phyloP scores from a whole-genome alignment of 148 eudicot genomes.

The Vaccinium macrocarpon region DNA sequence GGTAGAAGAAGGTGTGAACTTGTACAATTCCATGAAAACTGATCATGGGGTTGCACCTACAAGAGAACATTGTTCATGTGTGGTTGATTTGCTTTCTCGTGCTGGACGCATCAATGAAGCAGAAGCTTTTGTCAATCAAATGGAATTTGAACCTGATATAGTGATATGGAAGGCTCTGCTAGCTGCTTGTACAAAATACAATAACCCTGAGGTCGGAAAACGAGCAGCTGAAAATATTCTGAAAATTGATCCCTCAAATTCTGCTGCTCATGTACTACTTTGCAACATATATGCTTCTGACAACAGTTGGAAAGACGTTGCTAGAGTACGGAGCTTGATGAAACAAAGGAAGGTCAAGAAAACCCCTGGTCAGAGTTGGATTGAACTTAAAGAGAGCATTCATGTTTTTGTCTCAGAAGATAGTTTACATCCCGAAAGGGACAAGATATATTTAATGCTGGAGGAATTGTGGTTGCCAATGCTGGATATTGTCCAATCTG shows the following conservation, averaged over 20 bases:
- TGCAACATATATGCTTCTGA: slow-evolving; percentile 33
- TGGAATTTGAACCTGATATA: slow-evolving; percentile 36
- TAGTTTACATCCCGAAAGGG: slow-evolving; percentile 30
- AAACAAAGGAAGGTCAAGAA: slow-evolving; percentile 38
- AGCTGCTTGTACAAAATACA: slow-evolving; percentile 36
- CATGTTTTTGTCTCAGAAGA: slow-evolving; percentile 39
- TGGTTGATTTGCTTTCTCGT: slow-evolving; percentile 41
- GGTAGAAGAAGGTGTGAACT: slow-evolving; percentile 37
- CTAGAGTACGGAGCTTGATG: slow-evolving; percentile 36
- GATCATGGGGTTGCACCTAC: slow-evolving; percentile 31
- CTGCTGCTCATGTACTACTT: slow-evolving; percentile 40
- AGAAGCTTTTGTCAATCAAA: slow-evolving; percentile 33
- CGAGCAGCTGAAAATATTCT: slow-evolving; percentile 40
- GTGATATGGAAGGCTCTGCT: slow-evolving; percentile 47
- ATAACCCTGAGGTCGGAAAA: slow-evolving; percentile 32
- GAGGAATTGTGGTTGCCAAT: slow-evolving; percentile 32
- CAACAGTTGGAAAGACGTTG: slow-evolving; percentile 37
- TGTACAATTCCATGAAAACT: slow-evolving; percentile 31
- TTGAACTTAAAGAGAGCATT: slow-evolving; percentile 33
- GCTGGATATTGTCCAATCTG: slow-evolving; percentile 22
- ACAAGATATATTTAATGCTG: slow-evolving; percentile 23
- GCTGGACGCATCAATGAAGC: slow-evolving; percentile 42
- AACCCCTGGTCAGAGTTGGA: slow-evolving; percentile 44
- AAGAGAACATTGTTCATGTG: slow-evolving; percentile 42
- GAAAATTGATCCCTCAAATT: slow-evolving; percentile 40